Base-by-base conservation (phyloP, 768 basidiomycete genomes). In the Mycena filopes region DNA sequence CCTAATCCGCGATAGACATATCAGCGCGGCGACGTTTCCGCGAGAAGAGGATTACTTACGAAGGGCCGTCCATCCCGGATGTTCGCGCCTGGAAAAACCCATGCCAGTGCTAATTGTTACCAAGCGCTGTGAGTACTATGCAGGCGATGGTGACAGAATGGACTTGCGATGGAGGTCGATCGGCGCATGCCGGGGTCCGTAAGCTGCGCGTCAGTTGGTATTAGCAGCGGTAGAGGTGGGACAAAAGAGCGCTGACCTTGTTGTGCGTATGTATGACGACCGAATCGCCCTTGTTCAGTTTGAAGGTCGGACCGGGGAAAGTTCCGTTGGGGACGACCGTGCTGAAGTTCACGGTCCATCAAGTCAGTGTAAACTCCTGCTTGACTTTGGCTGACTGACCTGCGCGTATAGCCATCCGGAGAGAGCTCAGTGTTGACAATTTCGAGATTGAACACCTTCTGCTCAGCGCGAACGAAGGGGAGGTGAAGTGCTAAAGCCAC, bases 21-120 rank as follows among this genome's bases (percentile, higher is more conserved):
- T n/a, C n/a, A n/a, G n/a, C n/a, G n/a, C n/a, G n/a, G n/a, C n/a
- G n/a, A n/a, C n/a, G n/a, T 11, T 11, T 36, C 36, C 10, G 36
- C n/a, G 10, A 36, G 15, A 36, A 36, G 15, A 36, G 10, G 10
- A 11, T 15, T 2, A 36, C 36, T 36, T 10, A 36, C 36, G 36
- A 36, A 36, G 36, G 36, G 36, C 36, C 36, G 61, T 80, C 79
- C 55, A 77, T 80, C n/a, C 66, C 74, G 18, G 77, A 77, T 18
- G 74, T 76, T 0, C 74, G 71, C 47, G 72, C 70, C 70, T 78
- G 76, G 71, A 78, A 77, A 53, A 77, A 74, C 4, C 76, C 76
- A 36, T 79, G 77, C 77, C 76, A 77, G 62, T 77, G 77, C 74
- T n/a, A n/a, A n/a, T n/a, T n/a, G n/a, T n/a, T 76, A 43, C 20